Base-by-base conservation (phyloP, 2,329 filamentous ascomycete species). In the Trichoderma endophyticum region DNA sequence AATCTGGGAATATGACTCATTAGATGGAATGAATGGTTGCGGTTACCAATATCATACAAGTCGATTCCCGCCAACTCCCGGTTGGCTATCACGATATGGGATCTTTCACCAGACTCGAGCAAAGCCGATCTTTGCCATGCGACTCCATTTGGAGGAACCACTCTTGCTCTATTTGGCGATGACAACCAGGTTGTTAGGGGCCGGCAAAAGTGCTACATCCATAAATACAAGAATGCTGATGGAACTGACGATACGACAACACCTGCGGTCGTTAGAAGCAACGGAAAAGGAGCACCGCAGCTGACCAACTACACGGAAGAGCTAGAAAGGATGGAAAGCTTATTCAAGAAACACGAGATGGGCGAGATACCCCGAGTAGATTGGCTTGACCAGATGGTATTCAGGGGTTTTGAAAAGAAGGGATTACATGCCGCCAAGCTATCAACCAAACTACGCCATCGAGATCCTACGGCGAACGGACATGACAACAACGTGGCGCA, bases 281-380 rank as follows among this genome's bases (percentile, higher is more conserved):
- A 87, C 71, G 85, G 84, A 72, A 84, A 84, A 6, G 83, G 83
- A 1, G 82, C 86, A 1, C 83, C 86, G 2, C 80, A 84, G 0
- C 83, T 89, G n/a, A 90, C 92, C 71, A 91, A 91, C 76, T 90
- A 97, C 73, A 84, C 84, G n/a, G 90, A 93, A 68, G 96, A 99
- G 81, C 87, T 98, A 73, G 94, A 98, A 77, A 88, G 96, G 21
- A 88, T 99, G 76, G 95, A 98, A 78, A 91, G 90, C 69, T 82
- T 98, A 26, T 92, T 99, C 79, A 99, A 99, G 83, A 97, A 97
- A 82, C 96, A 98, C 79, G 97, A 99, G 79, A 97, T 98, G 92
- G 95, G 94, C 21, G 96, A 99, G 80, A 95, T 99, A 30, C 91
- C 93, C 0, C 90, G 94, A 18, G 92, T 97, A 62, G 93, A 97